Percentiles rank a stretch among this genome's conserved stretches.
These are phyloP conservation scores for Yamadazyma jaroonii DNA, from an alignment of 1,139 yeast genomes.

Conservation along the genomic window DNA sequence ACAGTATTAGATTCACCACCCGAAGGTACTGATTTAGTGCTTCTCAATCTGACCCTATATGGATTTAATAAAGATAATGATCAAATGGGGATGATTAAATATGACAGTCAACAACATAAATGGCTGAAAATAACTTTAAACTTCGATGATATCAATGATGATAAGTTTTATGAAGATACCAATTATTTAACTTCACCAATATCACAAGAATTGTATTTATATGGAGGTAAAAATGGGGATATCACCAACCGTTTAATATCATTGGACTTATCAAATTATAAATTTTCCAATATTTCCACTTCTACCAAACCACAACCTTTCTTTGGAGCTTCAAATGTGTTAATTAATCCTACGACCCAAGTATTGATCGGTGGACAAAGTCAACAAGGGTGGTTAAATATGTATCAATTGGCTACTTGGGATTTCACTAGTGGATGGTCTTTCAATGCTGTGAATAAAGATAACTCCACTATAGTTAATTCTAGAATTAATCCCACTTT, in stretches of 20 bases:
- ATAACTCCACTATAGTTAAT: slow-evolving; percentile 17
- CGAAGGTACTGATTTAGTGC: slow-evolving; percentile 28
- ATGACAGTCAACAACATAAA: slow-evolving; percentile 14
- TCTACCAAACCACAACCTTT: slow-evolving; percentile 44
- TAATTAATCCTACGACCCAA: slow-evolving; percentile 37
- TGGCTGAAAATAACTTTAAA: slow-evolving; percentile 26
- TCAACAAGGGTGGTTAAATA: slow-evolving; percentile 39
- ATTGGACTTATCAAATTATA: slow-evolving; percentile 22
- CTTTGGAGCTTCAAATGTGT: slow-evolving; percentile 39
- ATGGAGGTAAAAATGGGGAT: slow-evolving; percentile 34
- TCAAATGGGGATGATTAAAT: slow-evolving; percentile 22
- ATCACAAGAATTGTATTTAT: slow-evolving; percentile 29
- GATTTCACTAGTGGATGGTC: slow-evolving; percentile 45
- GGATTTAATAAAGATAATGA: slow-evolving; percentile 27
- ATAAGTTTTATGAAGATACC: slow-evolving; percentile 28
- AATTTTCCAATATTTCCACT: slow-evolving; percentile 36
- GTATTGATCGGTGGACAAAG: slow-evolving; percentile 43
- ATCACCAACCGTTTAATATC: slow-evolving; percentile 33
- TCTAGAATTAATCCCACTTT: slow-evolving; percentile 30
- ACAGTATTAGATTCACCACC: slow-evolving; percentile 32
- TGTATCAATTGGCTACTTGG: slow-evolving; percentile 49
- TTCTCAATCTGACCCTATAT: slow-evolving; percentile 28
- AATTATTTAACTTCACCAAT: slow-evolving; percentile 28
- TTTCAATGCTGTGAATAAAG: slow-evolving; percentile 21
- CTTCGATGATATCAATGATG: slow-evolving; percentile 25